These are phyloP conservation scores for Nigrospora oryzae DNA, from an alignment of 2,329 filamentous ascomycete species.

Conservation along the genomic window DNA sequence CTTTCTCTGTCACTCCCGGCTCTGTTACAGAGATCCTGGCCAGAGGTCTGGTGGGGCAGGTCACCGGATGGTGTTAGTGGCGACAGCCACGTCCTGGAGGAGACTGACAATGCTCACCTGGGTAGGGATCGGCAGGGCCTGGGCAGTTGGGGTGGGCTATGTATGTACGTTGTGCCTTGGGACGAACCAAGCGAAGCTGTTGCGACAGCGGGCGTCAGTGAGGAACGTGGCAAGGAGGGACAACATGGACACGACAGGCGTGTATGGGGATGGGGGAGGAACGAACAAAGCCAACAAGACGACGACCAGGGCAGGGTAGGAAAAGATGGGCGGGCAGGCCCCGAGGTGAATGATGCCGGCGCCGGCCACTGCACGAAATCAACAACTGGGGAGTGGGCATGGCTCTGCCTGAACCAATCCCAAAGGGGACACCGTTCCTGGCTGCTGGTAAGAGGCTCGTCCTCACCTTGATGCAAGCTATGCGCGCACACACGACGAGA, in stretches of 20 bases:
- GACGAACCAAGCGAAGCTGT: not conserved
- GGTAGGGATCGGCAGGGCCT: conserved; percentile 4
- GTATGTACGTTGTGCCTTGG: not conserved
- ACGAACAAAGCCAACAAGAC: not conserved
- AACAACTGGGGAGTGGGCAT: not conserved
- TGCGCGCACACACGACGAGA: too few relatives aligned
- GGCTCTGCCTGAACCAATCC: conserved; percentile 1
- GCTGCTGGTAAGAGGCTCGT: too few relatives aligned
- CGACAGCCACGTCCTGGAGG: conserved; percentile 17
- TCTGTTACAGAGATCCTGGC: conserved; percentile 16
- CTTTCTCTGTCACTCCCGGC: conserved; percentile 6
- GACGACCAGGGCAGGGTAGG: not conserved
- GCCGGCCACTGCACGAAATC: not conserved
- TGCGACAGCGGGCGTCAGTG: not conserved
- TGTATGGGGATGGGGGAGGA: not conserved
- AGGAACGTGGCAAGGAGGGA: too few relatives aligned
- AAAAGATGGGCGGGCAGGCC: not conserved
- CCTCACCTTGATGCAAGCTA: too few relatives aligned
- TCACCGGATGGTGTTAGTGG: conserved; percentile 21
- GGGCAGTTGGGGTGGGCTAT: not conserved
- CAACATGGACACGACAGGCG: not conserved
- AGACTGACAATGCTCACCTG: conserved; percentile 8
- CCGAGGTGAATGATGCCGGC: not conserved
- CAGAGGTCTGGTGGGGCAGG: conserved; percentile 17
- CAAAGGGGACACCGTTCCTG: not conserved